Percentiles rank a stretch among this genome's conserved stretches.
phyloP scores from a whole-genome alignment of 129 eudicot species.

The Solidago caesia region DNA sequence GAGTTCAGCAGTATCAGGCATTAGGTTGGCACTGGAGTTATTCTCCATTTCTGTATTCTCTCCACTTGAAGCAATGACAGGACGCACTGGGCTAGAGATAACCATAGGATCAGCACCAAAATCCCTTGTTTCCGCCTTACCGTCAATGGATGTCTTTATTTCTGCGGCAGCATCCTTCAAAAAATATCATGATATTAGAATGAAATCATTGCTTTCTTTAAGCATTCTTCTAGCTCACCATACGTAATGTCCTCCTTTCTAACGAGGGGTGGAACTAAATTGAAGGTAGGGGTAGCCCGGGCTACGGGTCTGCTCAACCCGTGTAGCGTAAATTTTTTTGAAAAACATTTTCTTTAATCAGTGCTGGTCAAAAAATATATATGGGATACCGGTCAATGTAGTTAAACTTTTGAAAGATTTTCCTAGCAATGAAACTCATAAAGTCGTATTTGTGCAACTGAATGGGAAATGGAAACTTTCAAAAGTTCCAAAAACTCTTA shows the following conservation, averaged over 20 bases:
- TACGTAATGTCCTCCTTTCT: not conserved
- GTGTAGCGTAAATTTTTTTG: no score
- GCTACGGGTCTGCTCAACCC: no score
- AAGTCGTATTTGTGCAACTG: no score
- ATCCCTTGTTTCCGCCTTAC: conserved; percentile 47
- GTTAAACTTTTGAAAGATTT: no score
- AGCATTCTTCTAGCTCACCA: conserved; percentile 1
- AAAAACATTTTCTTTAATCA: no score
- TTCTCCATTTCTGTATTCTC: conserved; percentile 46
- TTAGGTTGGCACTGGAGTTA: conserved; percentile 39
- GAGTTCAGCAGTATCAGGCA: conserved; percentile 38
- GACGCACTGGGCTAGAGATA: conserved; percentile 46
- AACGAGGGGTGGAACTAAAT: no score
- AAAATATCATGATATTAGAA: conserved; percentile 28
- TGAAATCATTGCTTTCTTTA: conserved; percentile 11
- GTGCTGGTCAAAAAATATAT: no score
- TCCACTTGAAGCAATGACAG: conserved; percentile 44
- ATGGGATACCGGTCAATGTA: no score
- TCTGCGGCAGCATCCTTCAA: conserved; percentile 58
- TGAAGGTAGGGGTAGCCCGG: no score
- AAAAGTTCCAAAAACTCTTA: no score
- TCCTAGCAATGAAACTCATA: no score
- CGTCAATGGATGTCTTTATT: conserved; percentile 43
- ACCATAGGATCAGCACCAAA: conserved; percentile 45
- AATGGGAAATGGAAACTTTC: no score